Base-by-base conservation (phyloP, 163 green algal species). In the Chlamydomonas reinhardtii region DNA sequence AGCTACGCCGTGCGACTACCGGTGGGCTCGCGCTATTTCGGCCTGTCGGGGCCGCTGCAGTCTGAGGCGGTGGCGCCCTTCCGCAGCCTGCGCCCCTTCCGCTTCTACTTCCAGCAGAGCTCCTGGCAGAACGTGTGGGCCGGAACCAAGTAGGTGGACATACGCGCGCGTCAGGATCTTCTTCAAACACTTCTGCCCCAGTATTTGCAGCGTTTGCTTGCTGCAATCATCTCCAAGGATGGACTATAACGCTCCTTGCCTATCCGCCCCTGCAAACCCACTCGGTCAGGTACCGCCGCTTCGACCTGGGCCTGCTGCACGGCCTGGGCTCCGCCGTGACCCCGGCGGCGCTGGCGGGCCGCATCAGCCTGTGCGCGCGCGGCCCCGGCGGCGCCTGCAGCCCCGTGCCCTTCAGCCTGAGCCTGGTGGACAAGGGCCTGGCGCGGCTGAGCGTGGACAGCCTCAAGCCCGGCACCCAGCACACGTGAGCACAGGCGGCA, bases 251-350 rank as follows among this genome's bases (percentile, higher is more conserved):
- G 5, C 39, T 48, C 39, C 39, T 48, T 48, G n/a, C n/a, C n/a
- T n/a, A n/a, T n/a, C n/a, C n/a, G n/a, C n/a, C n/a, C 39, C 39
- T 48, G 39, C 39, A 48, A 5, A 48, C 39, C 39, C 39, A 8
- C 39, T 8, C 39, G 39, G 11, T 0, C 68, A 85, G 78, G 0
- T 62, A 61, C 24, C 78, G 68, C 9, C 78, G 78, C 12, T 71
- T 90, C 52, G 70, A 83, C 52, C 31, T 92, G 61, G 82, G 80
- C 70, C 71, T 92, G 20, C 81, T 72, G 1, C 89, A 92, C 61
- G 89, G 85, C 27, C 81, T 92, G 15, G 75, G 74, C 1, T 2
- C 35, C 8, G 32, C n/a, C 71, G 81, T 66, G 8, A 27, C 64
- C 35, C 22, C 71, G 59, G 19, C 32, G 0, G 59, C 32, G 9